Conservation (phyloP, 2,329 filamentous ascomycete species). For the Sphaerulina vaccinii region DNA sequence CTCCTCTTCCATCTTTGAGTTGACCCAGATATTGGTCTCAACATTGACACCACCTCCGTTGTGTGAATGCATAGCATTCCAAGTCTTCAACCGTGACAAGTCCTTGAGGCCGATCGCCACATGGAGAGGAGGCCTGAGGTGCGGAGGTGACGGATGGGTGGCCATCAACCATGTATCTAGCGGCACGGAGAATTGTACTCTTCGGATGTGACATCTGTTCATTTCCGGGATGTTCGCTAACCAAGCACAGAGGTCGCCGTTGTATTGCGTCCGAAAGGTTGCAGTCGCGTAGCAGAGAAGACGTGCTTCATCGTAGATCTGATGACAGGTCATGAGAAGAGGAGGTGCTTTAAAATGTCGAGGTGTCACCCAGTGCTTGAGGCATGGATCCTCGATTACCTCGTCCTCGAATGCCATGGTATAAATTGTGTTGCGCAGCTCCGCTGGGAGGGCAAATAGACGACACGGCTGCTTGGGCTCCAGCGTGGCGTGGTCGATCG, state of each 20-base stretch:
- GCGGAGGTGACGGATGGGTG: too few species aligned
- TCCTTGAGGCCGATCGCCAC: neutral
- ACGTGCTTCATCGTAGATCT: constrained; percentile 15
- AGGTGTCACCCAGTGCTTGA: neutral
- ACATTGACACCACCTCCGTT: too few species aligned
- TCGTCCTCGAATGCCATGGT: neutral
- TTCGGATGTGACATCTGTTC: neutral
- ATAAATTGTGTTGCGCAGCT: neutral
- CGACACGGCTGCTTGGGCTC: neutral
- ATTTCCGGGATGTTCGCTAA: neutral
- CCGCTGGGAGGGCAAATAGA: neutral
- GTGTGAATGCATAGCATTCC: too few species aligned
- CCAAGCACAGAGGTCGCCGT: neutral
- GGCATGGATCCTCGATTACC: neutral
- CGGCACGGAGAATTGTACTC: neutral
- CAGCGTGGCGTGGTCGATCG: neutral
- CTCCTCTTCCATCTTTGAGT: neutral
- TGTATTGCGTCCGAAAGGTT: neutral
- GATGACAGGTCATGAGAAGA: constrained; percentile 3
- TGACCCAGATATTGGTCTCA: neutral
- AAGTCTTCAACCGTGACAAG: neutral
- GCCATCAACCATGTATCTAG: neutral
- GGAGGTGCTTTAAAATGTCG: neutral
- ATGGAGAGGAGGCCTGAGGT: neutral
- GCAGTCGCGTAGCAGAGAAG: constrained; percentile 13